Evolutionary conservation across 805 yeast species (phyloP), one percentile per base, ranked within the genome.

Genomic region (Zygosaccharomyces lentus): DNA sequence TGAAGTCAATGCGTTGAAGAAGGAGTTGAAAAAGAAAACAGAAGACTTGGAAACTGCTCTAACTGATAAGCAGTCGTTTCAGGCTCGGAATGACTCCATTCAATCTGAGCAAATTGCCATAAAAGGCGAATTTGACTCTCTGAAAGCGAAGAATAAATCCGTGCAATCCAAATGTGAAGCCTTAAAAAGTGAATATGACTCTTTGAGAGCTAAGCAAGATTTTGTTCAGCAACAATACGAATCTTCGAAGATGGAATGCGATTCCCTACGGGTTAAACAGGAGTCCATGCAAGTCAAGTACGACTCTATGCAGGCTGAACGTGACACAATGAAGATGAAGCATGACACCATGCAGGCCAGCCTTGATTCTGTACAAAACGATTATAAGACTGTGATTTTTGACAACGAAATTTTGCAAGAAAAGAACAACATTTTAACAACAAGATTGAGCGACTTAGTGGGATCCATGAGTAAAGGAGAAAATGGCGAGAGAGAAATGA

Each of bases 361-460:
- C 7, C 31, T 40, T 25, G 37, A 31, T 10, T 13, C 37, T 12
- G 12, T 40, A 16, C 43, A 40, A 23, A 31, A 23, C 7, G 36
- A 31, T 31, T 40, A 40, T n/a, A 43, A 50, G 16, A 41, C 46
- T 9, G 26, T 50, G 19, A 40, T 42, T 19, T 38, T 43, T 12
- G 53, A 52, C 21, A 45, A 47, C 26, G 50, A 49, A 41, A 45
- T 42, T 21, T 17, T 49, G 24, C 49, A 47, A 25, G 54, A 54
- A 26, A 53, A 54, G 39, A 46, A 48, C 21, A 41, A 43, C 26
- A 41, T 41, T 10, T 43, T 43, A 12, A 34, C 52, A 9, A 39
- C 47, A 17, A 47, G 42, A 21, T 27, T 47, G 32, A 34, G 47
- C n/a, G 50, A 47, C 41, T 35, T 47, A 29, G 47, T 36, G 17